phyloP scores from a whole-genome alignment of 2,329 filamentous ascomycete genomes.

The Penicillium psychrosexuale region DNA sequence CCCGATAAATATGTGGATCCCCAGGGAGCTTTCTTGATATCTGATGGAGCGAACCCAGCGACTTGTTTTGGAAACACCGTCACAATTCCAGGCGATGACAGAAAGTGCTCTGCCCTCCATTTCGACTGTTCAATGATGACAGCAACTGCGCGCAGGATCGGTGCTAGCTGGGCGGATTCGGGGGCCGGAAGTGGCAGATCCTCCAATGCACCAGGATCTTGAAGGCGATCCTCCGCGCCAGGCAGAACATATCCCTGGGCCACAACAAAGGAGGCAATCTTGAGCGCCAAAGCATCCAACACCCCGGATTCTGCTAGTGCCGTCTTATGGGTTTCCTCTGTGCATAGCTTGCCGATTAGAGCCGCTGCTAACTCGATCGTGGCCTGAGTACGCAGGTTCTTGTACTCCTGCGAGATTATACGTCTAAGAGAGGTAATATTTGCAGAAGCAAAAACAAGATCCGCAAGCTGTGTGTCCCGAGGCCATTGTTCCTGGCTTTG shows the following conservation, averaged over 20 bases:
- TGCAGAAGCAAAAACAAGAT: slow-evolving; percentile 61
- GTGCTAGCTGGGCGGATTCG: slow-evolving; percentile 58
- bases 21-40: slow-evolving; percentile 52
- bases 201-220: slow-evolving; percentile 54
- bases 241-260: slow-evolving; percentile 67
- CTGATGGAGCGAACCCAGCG: slow-evolving; percentile 51
- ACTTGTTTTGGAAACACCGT: slow-evolving; percentile 62
- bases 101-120: slow-evolving; percentile 68
- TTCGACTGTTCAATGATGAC: slow-evolving; percentile 76
- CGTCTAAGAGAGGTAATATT: slow-evolving; percentile 61
- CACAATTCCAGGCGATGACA: slow-evolving; percentile 66
- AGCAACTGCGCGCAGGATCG: slow-evolving; percentile 72
- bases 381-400: slow-evolving; percentile 53
- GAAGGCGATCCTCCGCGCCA: slow-evolving; percentile 55
- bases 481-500: slow-evolving; percentile 51
- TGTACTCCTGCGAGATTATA: slow-evolving; percentile 61
- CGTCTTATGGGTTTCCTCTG: slow-evolving; percentile 66
- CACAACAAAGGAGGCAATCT: slow-evolving; percentile 68
- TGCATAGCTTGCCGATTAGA: slow-evolving; percentile 62
- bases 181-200: slow-evolving; percentile 62
- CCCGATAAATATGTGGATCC: slow-evolving; percentile 54
- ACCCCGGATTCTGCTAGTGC: slow-evolving; percentile 69
- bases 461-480: slow-evolving; percentile 55
- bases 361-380: slow-evolving; percentile 41
- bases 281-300: slow-evolving; percentile 72